Evolutionary conservation across 2,329 filamentous ascomycete genomes (phyloP).

Genomic region (Blastomyces percursus): DNA sequence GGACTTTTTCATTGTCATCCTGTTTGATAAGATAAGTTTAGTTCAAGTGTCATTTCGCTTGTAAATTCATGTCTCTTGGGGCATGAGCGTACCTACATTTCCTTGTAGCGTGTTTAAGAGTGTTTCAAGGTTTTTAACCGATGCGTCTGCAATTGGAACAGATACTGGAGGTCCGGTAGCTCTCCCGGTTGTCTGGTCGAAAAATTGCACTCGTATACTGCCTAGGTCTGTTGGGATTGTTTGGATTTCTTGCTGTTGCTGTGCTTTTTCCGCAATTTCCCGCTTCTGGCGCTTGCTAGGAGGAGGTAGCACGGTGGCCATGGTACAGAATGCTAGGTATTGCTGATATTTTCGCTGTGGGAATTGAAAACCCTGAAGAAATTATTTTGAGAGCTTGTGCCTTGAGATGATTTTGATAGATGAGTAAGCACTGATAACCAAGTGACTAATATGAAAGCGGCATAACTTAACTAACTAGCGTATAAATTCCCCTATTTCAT

Average conservation of each 20-base stretch:
- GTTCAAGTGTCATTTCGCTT: not conserved
- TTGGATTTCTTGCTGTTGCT: conserved; percentile 64
- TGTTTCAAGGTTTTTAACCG: conserved; percentile 78
- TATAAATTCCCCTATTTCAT: not conserved
- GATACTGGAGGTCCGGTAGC: conserved; percentile 60
- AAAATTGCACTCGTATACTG: conserved; percentile 75
- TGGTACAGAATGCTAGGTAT: conserved; percentile 27
- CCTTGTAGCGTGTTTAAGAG: conserved; percentile 75
- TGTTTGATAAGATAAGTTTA: conserved; percentile 14
- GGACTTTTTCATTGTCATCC: conserved; percentile 51
- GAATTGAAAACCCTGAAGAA: not conserved
- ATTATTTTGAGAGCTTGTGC: not conserved
- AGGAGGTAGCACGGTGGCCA: conserved; percentile 75
- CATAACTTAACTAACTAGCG: too few relatives aligned
- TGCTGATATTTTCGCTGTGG: not conserved
- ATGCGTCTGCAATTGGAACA: conserved; percentile 73
- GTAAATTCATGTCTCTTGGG: not conserved
- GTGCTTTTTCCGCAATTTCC: conserved; percentile 58
- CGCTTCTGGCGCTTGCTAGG: conserved; percentile 79
- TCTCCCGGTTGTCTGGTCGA: conserved; percentile 62
- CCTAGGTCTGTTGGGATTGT: conserved; percentile 56
- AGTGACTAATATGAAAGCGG: not conserved
- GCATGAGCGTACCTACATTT: conserved; percentile 43
- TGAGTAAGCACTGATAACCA: not conserved
- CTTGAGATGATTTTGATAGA: not conserved